phyloP scores from a whole-genome alignment of 2,329 filamentous ascomycete genomes.

The Thelonectria olida region DNA sequence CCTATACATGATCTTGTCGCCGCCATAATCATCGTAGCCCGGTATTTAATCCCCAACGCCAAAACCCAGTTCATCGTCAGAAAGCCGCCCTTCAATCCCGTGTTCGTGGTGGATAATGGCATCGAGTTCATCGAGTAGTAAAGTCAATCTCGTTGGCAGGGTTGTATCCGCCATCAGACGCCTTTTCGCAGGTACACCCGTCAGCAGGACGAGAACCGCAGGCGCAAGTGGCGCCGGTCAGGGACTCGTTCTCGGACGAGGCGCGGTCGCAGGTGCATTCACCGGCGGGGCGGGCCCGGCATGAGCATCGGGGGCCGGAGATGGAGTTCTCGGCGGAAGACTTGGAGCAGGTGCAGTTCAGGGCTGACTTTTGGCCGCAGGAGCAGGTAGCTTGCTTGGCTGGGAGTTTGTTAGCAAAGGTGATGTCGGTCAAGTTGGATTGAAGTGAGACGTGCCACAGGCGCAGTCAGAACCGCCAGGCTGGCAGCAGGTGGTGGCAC shows the following conservation, averaged over 20 bases:
- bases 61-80: neutral
- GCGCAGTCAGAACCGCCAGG: slow-evolving; percentile 62
- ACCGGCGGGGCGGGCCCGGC: slow-evolving; percentile 81
- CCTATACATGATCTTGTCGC: neutral
- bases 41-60: neutral
- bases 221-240: slow-evolving; percentile 70
- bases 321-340: slow-evolving; percentile 78
- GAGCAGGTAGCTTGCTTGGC: slow-evolving; percentile 79
- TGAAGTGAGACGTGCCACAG: slow-evolving; percentile 59
- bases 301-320: slow-evolving; percentile 80
- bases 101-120: no score
- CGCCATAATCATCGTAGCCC: no score
- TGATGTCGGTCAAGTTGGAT: neutral
- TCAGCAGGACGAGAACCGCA: slow-evolving; percentile 79
- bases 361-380: slow-evolving; percentile 87
- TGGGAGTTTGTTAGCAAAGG: slow-evolving; percentile 38
- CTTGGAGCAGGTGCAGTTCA: slow-evolving; percentile 87
- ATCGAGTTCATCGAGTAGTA: slow-evolving; percentile 69
- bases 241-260: slow-evolving; percentile 71
- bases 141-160: slow-evolving; percentile 84
- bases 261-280: slow-evolving; percentile 84
- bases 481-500: slow-evolving; percentile 66
- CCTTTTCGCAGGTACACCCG: slow-evolving; percentile 86
- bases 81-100: neutral
- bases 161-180: slow-evolving; percentile 67